Base-by-base conservation (phyloP, 306 rosid species). In the Macrotyloma uniflorum region DNA sequence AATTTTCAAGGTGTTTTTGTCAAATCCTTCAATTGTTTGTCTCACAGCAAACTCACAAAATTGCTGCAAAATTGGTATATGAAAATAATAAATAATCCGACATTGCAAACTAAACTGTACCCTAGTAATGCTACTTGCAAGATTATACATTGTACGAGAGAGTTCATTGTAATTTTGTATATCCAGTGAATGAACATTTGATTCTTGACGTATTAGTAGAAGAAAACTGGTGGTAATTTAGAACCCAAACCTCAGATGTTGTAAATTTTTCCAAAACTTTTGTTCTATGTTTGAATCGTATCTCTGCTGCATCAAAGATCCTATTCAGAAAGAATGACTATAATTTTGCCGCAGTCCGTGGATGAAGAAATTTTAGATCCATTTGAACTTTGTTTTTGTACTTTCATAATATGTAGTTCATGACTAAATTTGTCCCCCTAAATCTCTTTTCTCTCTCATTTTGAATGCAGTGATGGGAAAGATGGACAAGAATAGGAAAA, bases 401-500 rank as follows among this genome's bases (percentile, higher is more conserved):
- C 30, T 16, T 19, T 36, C 18, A 38, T 24, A 57, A 42, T 65
- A 38, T 65, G 50, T 35, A 6, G 51, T 42, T 18, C 28, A 4
- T 43, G 45, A 43, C 46, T 9, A 19, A 1, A 19, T 0, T 38
- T 23, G n/a, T n/a, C n/a, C 4, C 61, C 46, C 6, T 54, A 8
- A 57, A 55, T 47, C 5, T 26, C 32, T 42, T 59, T 59, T 6
- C 14, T 23, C 42, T 10, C 40, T 58, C 58, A 11, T 59, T 32
- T n/a, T 14, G 11, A 13, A 36, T 40, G 67, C 55, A 67, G 55
- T 11, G 55, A 67, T 67, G 54, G 55, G 55, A 43, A 67, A 67
- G 22, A 42, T 23, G 54, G 16, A 6, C 62, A 69, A 82, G 74
- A 82, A 76, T 55, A 76, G 64, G 61, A 82, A 82, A 62, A 36